Base-by-base conservation (phyloP, 164 flowering plant genomes). In the Vitis riparia region DNA sequence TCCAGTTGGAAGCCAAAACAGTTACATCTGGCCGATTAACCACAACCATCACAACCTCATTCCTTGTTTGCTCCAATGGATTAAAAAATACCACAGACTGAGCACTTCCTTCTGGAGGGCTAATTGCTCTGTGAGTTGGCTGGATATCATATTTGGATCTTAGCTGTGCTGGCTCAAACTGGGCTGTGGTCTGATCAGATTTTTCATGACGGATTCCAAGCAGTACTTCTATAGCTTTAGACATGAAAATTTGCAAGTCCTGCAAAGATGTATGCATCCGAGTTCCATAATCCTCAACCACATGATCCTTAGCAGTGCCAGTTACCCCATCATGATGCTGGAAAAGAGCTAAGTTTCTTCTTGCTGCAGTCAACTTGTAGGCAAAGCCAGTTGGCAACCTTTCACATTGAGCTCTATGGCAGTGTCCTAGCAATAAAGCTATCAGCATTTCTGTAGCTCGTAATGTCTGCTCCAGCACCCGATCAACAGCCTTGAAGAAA, bases 271-370 rank as follows among this genome's bases (percentile, higher is more conserved):
- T 83, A 74, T 92, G 94, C 98, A 96, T 96, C 55, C 97, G 87
- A 48, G 75, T 82, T 63, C 99, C 99, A 80, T 96, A 96, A 72
- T 96, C 98, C 71, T 64, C 75, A 48, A 96, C 99, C 68, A 96
- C 99, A 71, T 96, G 97, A 83, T 91, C 91, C 75, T 92, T 93
- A 11, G 98, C 99, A 55, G 98, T 96, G 23, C 98, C 99, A 49
- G 99, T 92, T 23, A 96, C 99, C 44, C 99, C 99, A 81, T 96
- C 99, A 76, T 96, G 99, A 76, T 93, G 99, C 85, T 96, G 99
- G 80, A 96, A 96, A 52, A 96, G 97, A 60, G 99, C 99, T 59
- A 96, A 63, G 71, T 93, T 96, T 75, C 99, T 83, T 76, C 98
- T 85, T 23, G 99, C 99, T 72, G 98, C 97, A 9, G 95, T 88